Evolutionary conservation across 2,329 filamentous ascomycete species (phyloP).

Genomic region (Stagonosporopsis cucurbitacearum): DNA sequence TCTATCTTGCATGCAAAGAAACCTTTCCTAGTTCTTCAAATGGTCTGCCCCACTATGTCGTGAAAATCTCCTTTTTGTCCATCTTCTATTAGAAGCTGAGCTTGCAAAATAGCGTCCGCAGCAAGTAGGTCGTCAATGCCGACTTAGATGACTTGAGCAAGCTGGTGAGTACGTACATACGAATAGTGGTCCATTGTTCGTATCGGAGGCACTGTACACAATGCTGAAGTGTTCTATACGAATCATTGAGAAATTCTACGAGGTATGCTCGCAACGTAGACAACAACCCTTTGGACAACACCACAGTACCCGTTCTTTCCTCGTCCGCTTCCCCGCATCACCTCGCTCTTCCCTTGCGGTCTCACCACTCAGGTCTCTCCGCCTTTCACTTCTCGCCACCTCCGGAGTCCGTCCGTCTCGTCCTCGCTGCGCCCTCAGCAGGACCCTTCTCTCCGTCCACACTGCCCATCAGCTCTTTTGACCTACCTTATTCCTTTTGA

Average conservation of each 20-base stretch:
- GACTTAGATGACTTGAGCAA: neutral
- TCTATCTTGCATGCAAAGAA: constrained; percentile 51
- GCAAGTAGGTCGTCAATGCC: neutral
- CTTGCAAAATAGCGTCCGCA: neutral
- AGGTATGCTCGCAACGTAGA: neutral
- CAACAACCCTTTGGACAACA: neutral
- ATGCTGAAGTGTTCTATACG: neutral
- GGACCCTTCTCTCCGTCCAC: neutral
- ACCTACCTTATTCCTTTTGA: neutral
- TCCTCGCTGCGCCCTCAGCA: neutral
- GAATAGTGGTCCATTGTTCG: too few species aligned
- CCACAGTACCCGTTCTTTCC: neutral
- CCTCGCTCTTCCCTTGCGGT: neutral
- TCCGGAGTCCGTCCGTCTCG: neutral
- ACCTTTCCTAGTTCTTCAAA: constrained; percentile 38
- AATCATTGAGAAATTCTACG: neutral
- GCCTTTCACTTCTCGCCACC: neutral
- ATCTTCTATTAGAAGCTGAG: neutral
- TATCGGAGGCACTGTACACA: neutral
- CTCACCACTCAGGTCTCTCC: neutral
- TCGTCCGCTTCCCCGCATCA: neutral
- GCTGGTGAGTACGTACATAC: neutral
- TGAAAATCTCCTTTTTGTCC: neutral
- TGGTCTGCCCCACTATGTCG: neutral
- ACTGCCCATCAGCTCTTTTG: neutral